Conservation (phyloP, 2,329 filamentous ascomycete species). For the Domatiomyces globalis region DNA sequence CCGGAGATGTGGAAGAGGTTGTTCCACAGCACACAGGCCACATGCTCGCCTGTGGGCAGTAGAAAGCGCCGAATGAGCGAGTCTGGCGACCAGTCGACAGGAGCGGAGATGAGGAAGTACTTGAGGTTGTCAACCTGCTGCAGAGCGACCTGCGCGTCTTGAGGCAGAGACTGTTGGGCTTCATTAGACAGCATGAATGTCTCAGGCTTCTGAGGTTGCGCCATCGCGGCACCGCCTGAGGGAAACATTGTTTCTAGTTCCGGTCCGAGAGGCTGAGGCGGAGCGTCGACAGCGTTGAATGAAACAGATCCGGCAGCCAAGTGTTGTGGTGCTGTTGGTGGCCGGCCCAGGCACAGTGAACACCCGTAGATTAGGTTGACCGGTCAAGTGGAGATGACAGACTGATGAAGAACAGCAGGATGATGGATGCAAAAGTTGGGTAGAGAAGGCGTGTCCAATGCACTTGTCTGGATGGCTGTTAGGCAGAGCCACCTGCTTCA, state of each 20-base stretch:
- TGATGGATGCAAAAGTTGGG: background rate
- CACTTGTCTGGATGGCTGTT: background rate
- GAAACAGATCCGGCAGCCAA: background rate
- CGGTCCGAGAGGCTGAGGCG: conserved; percentile 13
- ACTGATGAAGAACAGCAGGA: background rate
- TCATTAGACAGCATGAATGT: conserved; percentile 97
- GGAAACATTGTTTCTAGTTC: conserved; percentile 49
- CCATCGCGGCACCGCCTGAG: conserved; percentile 69
- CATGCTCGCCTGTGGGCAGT: conserved; percentile 93
- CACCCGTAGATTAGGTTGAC: background rate
- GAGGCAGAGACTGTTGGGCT: conserved; percentile 87
- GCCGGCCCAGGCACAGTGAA: background rate
- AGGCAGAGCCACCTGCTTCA: background rate
- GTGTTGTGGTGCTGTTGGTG: background rate
- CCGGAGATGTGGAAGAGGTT: conserved; percentile 99
- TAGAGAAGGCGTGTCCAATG: background rate
- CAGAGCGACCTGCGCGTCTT: conserved; percentile 90
- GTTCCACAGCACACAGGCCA: conserved; percentile 96
- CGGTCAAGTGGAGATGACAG: background rate
- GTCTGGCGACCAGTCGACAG: conserved; percentile 92
- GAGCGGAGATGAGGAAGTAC: conserved; percentile 98
- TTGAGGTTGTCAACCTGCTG: conserved; percentile 99
- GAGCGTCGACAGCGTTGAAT: conserved; percentile 10
- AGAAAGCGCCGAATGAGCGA: conserved; percentile 95
- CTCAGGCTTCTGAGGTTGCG: conserved; percentile 87